A percentile compares a stretch with the other conserved stretches of the same genome.
Evolutionary conservation across 768 basidiomycete species (phyloP).

Genomic region (Trametes villosa): DNA sequence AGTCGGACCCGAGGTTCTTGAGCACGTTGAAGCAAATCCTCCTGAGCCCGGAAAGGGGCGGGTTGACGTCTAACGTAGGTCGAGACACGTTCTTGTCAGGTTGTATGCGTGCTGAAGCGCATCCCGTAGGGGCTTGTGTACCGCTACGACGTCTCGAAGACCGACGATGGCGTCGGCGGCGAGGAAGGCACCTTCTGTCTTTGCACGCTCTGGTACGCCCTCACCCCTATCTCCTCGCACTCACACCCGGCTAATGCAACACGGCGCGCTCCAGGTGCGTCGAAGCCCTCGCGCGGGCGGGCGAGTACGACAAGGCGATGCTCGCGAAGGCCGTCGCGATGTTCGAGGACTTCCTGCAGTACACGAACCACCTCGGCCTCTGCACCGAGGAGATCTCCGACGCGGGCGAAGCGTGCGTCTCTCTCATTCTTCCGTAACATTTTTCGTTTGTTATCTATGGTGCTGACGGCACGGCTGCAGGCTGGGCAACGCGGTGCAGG

Average conservation of each 20-base stretch:
- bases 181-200: constrained; percentile 95
- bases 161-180: constrained; percentile 93
- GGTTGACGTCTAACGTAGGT: constrained; percentile 83
- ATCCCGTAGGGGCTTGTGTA: constrained; percentile 75
- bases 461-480: constrained; percentile 40
- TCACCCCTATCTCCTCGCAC: not conserved
- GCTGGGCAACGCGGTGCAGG: constrained; percentile 87
- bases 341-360: constrained; percentile 89
- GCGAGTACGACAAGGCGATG: constrained; percentile 71
- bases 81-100: not conserved
- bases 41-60: constrained; percentile 87
- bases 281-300: constrained; percentile 88
- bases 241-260: not conserved
- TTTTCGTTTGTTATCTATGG: not conserved
- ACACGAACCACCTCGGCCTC: constrained; percentile 85
- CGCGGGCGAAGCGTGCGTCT: constrained; percentile 76
- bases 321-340: constrained; percentile 75
- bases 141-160: constrained; percentile 84
- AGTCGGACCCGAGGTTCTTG: constrained; percentile 90
- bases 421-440: not conserved
- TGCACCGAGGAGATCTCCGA: constrained; percentile 88
- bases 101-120: not conserved
- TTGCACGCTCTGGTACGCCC: constrained; percentile 72
- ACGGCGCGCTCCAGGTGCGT: constrained; percentile 59
- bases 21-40: constrained; percentile 83